phyloP scores from a whole-genome alignment of 345 rosid genomes.

The Populus ilicifolia region DNA sequence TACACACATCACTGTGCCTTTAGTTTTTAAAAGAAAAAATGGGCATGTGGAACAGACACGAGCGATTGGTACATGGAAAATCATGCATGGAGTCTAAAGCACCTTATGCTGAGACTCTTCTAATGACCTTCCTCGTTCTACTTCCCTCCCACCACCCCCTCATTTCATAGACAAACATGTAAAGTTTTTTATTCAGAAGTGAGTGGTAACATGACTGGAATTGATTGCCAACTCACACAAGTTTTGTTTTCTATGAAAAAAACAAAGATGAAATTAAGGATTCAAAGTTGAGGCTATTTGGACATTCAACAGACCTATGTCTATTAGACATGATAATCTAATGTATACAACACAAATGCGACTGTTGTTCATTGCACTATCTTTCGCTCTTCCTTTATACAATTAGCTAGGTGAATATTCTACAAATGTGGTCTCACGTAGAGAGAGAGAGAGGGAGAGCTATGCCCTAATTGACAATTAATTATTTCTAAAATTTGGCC shows the following conservation, averaged over 20 bases:
- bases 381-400: conserved; percentile 7
- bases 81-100: conserved; percentile 1
- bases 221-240: conserved; percentile 20
- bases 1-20: conserved; percentile 12
- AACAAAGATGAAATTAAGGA: not conserved
- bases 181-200: conserved; percentile 2
- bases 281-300: not conserved
- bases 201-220: conserved; percentile 4
- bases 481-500: not conserved
- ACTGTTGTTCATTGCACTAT: conserved; percentile 25
- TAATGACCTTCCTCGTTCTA: not conserved
- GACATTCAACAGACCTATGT: not conserved
- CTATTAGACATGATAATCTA: not conserved
- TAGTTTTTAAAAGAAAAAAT: conserved; percentile 6
- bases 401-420: conserved; percentile 25
- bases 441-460: not conserved
- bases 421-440: conserved; percentile 11
- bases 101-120: conserved; percentile 5
- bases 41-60: conserved; percentile 27
- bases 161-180: not conserved
- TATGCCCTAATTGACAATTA: conserved; percentile 3
- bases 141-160: not conserved
- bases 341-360: not conserved
- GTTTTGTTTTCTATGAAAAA: not conserved
- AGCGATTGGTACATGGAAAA: conserved; percentile 19